Percentiles rank a stretch among this genome's conserved stretches.
phyloP scores from a whole-genome alignment of 306 rosid genomes.

The Dalbergia cochinchinensis region DNA sequence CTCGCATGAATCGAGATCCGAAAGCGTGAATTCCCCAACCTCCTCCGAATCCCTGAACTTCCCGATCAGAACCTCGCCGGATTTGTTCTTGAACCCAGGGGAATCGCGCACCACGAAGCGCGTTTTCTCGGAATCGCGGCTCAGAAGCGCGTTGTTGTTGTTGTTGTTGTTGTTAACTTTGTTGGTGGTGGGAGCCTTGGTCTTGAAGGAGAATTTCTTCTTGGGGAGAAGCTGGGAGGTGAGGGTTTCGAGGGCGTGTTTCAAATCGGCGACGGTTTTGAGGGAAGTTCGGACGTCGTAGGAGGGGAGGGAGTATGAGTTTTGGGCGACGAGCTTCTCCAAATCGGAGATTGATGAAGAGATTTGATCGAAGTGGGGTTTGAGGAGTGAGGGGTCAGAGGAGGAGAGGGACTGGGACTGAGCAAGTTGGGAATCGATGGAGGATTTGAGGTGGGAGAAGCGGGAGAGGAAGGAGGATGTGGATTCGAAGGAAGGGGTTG shows the following conservation, averaged over 20 bases:
- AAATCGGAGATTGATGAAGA: constrained; percentile 75
- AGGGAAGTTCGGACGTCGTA: constrained; percentile 85
- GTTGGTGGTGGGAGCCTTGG: constrained; percentile 56
- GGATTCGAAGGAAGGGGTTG: constrained; percentile 63
- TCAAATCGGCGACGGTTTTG: constrained; percentile 68
- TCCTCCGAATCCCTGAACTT: constrained; percentile 68
- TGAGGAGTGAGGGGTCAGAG: constrained; percentile 53
- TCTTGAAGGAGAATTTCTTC: constrained; percentile 80
- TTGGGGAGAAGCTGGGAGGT: constrained; percentile 65
- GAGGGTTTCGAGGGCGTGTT: constrained; percentile 59
- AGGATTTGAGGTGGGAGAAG: constrained; percentile 61
- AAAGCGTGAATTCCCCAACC: constrained; percentile 77
- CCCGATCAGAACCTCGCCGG: constrained; percentile 56
- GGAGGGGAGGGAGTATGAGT: constrained; percentile 77
- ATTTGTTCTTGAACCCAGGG: constrained; percentile 67
- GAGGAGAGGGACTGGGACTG: constrained; percentile 51
- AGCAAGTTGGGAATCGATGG: constrained; percentile 62
- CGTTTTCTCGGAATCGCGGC: constrained; percentile 26
- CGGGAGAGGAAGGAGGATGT: constrained; percentile 67
- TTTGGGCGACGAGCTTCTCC: constrained; percentile 80
- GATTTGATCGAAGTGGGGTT: constrained; percentile 61
- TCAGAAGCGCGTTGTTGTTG: neutral
- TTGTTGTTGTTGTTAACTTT: constrained; percentile 40
- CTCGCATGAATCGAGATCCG: constrained; percentile 85
- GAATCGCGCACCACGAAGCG: constrained; percentile 57